Evolutionary conservation across 2,329 filamentous ascomycete species (phyloP), one percentile per base, ranked within the genome.

Genomic region (Colletotrichum tropicale): DNA sequence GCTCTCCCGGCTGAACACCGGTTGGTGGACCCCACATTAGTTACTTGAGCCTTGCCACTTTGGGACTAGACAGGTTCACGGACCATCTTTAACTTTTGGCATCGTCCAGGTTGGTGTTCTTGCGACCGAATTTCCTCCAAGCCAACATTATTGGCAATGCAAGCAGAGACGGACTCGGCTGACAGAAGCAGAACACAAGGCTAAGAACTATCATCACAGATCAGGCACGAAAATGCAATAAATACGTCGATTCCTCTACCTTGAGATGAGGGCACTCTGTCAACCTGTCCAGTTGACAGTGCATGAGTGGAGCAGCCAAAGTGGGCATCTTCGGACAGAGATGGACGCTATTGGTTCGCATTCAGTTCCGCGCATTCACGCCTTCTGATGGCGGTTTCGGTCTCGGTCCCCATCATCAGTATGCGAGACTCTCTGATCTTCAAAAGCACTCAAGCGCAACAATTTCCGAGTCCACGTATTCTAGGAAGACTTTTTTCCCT

Each of bases 1-100:
- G 38, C 68, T 1, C 8, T 1, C 16, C 18, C 74, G 74, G 74
- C 64, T 76, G 70, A 76, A 74, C 65, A 48, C 64, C 70, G 70
- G 74, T 60, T 66, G 70, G 62, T 3, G 4, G 28, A 3, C 24
- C 10, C 28, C 3, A 21, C n/a, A 21, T 21, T 2, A 2, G 28
- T 8, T 6, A 6, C 8, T 13, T 0, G 4, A 8, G 12, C 28
- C 18, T 34, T 61, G 15, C 58, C 28, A 6, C 5, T 12, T 64
- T 26, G 32, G 60, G 60, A 5, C 24, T 58, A 38, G 0, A 5
- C 1, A 4, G 6, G 43, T 3, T 21, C 43, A 52, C 43, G 12
- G 43, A 13, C 43, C 43, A 21, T 21, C 1, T 8, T 21, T 6
- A 3, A 10, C 9, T 58, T 58, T 6, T 28, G 26, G 55, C 16